Base-by-base conservation (phyloP, 768 basidiomycete species). In the Terana coerulea region DNA sequence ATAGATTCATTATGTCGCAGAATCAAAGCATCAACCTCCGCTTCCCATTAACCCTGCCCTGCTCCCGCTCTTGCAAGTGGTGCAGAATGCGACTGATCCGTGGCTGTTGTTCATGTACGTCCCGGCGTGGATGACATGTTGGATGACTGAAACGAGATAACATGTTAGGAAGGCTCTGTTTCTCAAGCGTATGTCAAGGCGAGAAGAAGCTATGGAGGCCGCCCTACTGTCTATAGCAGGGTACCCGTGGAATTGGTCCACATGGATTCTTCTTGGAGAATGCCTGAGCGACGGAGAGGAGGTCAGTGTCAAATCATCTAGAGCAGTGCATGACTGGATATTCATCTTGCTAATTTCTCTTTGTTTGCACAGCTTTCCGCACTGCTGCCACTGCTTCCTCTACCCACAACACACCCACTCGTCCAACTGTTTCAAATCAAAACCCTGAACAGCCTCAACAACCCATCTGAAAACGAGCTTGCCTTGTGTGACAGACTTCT, bases 181-280 rank as follows among this genome's bases (percentile, higher is more conserved):
- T 56, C 79, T 95, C 48, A 83, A 82, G 39, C 84, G 91, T 11
- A 71, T 95, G 43, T 81, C 82, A 41, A 77, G 88, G 53, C 79
- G 92, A 22, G 84, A 91, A 53, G 88, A 92, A 63, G 92, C 95
- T 1, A 88, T 95, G 11, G 92, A 95, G 64, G 78, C 75, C 58
- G 79, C 82, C 12, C 72, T 97, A 15, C 69, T 81, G 29, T 94
- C 92, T 11, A 84, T 95, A 36, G 75, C 77, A 31, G 76, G 76
- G 5, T 91, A 85, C 61, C 86, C 89, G 11, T 98, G 91, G 84
- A 98, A 98, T 64, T 98, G 95, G 94, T 88, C 89, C 24, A 74
- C 83, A n/a, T 98, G 94, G 94, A 71, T 79, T 7, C 76, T 92
- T 36, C 73, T 98, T n/a, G 78, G 79, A 2, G 82, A 81, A 47